These are phyloP conservation scores for Ambrosiella cleistominuta DNA, from an alignment of 2,329 filamentous ascomycete species.

Conservation along the genomic window DNA sequence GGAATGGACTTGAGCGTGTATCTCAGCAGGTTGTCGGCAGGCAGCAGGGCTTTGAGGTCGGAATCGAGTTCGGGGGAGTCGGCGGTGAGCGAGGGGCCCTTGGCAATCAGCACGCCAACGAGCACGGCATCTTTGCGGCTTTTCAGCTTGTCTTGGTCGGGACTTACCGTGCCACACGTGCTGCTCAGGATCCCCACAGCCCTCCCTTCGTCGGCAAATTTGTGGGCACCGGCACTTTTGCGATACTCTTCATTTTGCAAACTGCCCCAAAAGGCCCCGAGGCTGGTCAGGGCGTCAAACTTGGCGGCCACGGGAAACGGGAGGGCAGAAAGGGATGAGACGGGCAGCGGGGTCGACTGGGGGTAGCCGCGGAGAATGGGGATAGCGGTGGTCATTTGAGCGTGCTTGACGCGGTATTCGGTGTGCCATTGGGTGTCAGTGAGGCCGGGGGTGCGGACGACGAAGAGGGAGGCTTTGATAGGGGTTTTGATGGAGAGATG, in stretches of 20 bases:
- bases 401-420: not conserved
- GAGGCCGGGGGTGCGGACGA: not conserved
- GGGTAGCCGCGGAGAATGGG: not conserved
- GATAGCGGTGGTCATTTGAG: not conserved
- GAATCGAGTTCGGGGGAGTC: not conserved
- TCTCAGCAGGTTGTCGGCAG: not conserved
- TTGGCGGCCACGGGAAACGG: not conserved
- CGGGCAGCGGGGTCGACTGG: not conserved
- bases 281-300: not conserved
- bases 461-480: not conserved
- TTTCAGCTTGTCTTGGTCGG: not conserved
- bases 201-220: not conserved
- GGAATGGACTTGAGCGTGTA: not conserved
- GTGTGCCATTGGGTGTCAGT: not conserved
- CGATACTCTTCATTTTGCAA: not conserved
- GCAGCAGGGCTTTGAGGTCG: not conserved
- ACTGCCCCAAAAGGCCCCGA: not conserved
- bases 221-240: not conserved
- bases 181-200: not conserved
- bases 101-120: not conserved
- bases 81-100: not conserved
- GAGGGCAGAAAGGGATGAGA: not conserved
- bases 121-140: not conserved
- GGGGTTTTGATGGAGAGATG: not conserved
- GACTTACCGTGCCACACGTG: not conserved